Evolutionary conservation across 805 yeast genomes (phyloP), one percentile per base, ranked within the genome.

Genomic region (Lipomyces chichibuensis): DNA sequence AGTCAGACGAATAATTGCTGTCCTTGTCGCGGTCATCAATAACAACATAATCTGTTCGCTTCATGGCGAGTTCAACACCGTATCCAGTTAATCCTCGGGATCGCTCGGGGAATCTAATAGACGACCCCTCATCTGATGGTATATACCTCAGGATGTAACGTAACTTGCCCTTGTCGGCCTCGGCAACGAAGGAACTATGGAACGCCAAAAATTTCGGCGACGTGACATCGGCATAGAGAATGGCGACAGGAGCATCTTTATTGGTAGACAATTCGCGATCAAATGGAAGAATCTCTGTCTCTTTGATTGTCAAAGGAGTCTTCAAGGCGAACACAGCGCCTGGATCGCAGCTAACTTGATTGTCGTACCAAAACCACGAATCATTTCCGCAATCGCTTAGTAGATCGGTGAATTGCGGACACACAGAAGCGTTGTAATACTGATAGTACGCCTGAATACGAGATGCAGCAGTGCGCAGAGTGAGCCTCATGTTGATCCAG

Each of bases 321-420:
- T 89, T 88, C 65, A 95, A 80, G 2, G 97, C 96, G 76, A 85
- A 95, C 0, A 92, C 83, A 65, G 89, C 96, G 64, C 86, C 90
- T 2, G 88, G 80, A 9, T 88, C 84, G 72, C 92, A 87, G 74
- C 88, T 88, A 1, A 82, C 75, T 32, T 81, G 80, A 59, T 84
- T 84, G 65, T 88, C 86, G 69, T 82, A 82, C 65, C 79, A 74
- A 7, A 87, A 75, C 84, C 90, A 88, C 0, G 85, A 80, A 4
- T 71, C 73, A 5, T 78, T 43, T 77, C 82, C 77, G 76, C 81
- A 4, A 75, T 76, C 67, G 75, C 82, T n/a, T 29, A 74, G 23
- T 66, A 56, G 71, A 77, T 80, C 63, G 66, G 75, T 67, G 63
- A 69, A 75, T 2, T 67, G 49, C 0, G 83, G 79, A n/a, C 72